These are phyloP conservation scores for Peronospora farinosa DNA, from an alignment of 352 stramenopile species.

Conservation along the genomic window DNA sequence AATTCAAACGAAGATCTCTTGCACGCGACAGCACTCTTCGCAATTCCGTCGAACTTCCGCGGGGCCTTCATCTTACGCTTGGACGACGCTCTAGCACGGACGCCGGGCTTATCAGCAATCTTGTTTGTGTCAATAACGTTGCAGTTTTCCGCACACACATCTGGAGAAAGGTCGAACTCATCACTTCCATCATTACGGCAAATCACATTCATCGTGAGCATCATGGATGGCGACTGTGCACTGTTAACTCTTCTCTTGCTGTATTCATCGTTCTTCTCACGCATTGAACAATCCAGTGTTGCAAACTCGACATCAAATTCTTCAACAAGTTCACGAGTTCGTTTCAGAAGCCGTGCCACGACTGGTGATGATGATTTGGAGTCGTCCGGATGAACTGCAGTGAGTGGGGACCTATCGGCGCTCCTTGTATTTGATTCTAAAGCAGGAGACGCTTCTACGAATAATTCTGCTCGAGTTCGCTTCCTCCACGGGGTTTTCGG, in stretches of 20 bases:
- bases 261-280: conserved; percentile 1
- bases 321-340: conserved; percentile 24
- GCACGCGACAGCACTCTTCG: neutral
- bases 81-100: neutral
- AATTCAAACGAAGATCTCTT: conserved; percentile 6
- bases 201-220: conserved; percentile 24
- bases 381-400: conserved; percentile 12
- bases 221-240: conserved; percentile 5
- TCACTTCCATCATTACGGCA: conserved; percentile 19
- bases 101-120: neutral
- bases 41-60: neutral
- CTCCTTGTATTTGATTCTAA: conserved; percentile 5
- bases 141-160: conserved; percentile 3
- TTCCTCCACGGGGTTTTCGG: conserved; percentile 5
- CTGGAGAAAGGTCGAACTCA: conserved; percentile 13
- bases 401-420: conserved; percentile 1
- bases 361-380: conserved; percentile 16
- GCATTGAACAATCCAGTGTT: conserved; percentile 1
- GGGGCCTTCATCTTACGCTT: conserved; percentile 17
- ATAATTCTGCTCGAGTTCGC: neutral
- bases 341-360: conserved; percentile 23
- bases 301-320: conserved; percentile 26
- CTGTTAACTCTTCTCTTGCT: conserved; percentile 4
- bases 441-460: conserved; percentile 1
- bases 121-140: neutral